Percentiles rank a stretch among this genome's conserved stretches.
phyloP scores from a whole-genome alignment of 2,329 filamentous ascomycete species.

The Mycosphaerella sp. region DNA sequence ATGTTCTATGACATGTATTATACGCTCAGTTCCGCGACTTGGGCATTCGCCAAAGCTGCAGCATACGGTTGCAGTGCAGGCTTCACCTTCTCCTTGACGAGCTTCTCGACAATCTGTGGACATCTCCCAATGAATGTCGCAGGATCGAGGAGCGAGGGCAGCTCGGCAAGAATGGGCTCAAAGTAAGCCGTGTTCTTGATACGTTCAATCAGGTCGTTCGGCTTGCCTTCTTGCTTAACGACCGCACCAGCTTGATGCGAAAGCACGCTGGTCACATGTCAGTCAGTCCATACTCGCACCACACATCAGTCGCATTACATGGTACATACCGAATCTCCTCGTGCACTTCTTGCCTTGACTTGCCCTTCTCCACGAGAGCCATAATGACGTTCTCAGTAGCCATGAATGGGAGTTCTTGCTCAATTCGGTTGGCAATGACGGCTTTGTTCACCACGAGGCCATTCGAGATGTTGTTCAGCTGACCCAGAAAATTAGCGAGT shows the following conservation, averaged over 20 bases:
- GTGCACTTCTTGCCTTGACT: constrained; percentile 72
- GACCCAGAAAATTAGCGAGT: background rate
- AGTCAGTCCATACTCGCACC: background rate
- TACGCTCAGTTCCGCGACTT: constrained; percentile 29
- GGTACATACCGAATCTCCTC: constrained; percentile 60
- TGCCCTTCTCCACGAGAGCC: constrained; percentile 64
- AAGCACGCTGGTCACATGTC: constrained; percentile 48
- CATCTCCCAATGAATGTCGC: constrained; percentile 35
- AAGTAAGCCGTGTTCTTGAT: constrained; percentile 71
- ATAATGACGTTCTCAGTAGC: constrained; percentile 62
- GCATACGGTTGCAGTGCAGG: constrained; percentile 33
- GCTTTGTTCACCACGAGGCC: constrained; percentile 71
- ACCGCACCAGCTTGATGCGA: constrained; percentile 66
- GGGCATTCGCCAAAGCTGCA: constrained; percentile 22
- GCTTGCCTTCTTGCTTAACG: constrained; percentile 64
- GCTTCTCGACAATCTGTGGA: constrained; percentile 37
- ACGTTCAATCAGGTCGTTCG: constrained; percentile 75
- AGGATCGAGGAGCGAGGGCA: constrained; percentile 35
- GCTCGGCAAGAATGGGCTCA: constrained; percentile 38
- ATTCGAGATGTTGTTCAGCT: constrained; percentile 62
- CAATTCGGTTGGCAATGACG: constrained; percentile 60
- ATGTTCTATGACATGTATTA: constrained; percentile 2
- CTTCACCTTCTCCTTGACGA: constrained; percentile 34
- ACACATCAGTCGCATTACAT: background rate
- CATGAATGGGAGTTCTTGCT: constrained; percentile 71